Evolutionary conservation across 352 stramenopile genomes (phyloP), one percentile per base, ranked within the genome.

Genomic region (Globisporangium ultimum): DNA sequence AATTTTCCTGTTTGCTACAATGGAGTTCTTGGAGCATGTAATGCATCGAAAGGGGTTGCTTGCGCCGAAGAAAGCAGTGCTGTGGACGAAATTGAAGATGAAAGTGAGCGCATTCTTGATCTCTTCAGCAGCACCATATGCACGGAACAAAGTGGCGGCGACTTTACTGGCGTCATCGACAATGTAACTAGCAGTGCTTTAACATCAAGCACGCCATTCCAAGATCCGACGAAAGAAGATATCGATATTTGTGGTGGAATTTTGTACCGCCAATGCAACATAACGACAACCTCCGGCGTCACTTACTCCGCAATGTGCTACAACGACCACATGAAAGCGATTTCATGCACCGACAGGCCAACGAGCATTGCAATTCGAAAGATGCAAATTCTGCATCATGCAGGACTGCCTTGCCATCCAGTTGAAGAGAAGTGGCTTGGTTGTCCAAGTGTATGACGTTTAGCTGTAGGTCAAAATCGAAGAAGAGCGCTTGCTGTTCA

Each of bases 381-480:
- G 32, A 49, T 55, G 21, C 53, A 76, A n/a, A 72, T 76, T 51
- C 40, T 64, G 22, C 43, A 32, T 5, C 47, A 60, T 0, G 20
- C 66, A n/a, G 66, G 56, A 0, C 24, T n/a, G 2, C 1, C n/a
- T 11, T 76, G 68, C 28, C 52, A 74, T 20, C 41, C 48, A 3
- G 17, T 22, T 5, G 56, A 68, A 34, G 68, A 73, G 60, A 18
- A 53, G 9, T 71, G 66, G 69, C 60, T 74, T 5, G 59, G 69
- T 2, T 77, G 69, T 58, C 15, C 28, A 0, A 43, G 46, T 32
- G 24, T 6, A 32, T 32, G 24, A 32, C 34, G 5, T 12, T 5
- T 54, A 48, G 22, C 9, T n/a, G 18, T 2, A 32, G 5, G 5
- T 2, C 24, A 32, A 32, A 32, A 32, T 2, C 24, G 5, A 32